These are phyloP conservation scores for Mrakiaceae sp. DNA, from an alignment of 1,284 basidiomycete genomes.

Conservation along the genomic window DNA sequence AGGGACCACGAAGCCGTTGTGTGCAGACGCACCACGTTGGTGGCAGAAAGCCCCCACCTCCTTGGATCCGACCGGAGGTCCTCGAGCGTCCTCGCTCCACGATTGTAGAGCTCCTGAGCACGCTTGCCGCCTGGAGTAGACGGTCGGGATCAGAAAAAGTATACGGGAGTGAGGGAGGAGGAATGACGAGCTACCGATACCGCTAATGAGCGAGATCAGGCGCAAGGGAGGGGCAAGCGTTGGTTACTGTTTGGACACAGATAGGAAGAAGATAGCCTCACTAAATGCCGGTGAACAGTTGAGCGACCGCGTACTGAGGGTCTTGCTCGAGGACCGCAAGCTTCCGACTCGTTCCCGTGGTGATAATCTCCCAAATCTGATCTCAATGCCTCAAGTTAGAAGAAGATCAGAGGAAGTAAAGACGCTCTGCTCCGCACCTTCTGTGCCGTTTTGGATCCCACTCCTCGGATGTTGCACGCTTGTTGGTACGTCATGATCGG, in stretches of 20 bases:
- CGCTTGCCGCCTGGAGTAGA: conserved; percentile 43
- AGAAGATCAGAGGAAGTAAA: not conserved
- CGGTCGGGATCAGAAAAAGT: too few relatives aligned
- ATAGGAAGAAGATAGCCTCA: conserved; percentile 32
- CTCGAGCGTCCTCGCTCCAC: conserved; percentile 62
- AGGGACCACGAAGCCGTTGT: too few relatives aligned
- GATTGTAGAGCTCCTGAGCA: conserved; percentile 58
- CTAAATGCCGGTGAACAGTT: conserved; percentile 63
- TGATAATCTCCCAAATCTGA: conserved; percentile 25
- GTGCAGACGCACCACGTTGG: too few relatives aligned
- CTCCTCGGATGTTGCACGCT: conserved; percentile 50
- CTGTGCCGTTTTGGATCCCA: conserved; percentile 60
- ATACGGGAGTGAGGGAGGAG: too few relatives aligned
- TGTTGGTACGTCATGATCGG: conserved; percentile 53
- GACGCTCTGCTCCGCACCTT: conserved; percentile 42
- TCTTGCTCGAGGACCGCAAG: too few relatives aligned
- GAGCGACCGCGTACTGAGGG: too few relatives aligned
- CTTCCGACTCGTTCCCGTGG: conserved; percentile 18
- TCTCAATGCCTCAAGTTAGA: too few relatives aligned
- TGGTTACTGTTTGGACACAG: too few relatives aligned
- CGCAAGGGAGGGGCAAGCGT: too few relatives aligned
- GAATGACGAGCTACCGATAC: too few relatives aligned
- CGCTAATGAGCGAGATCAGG: too few relatives aligned
- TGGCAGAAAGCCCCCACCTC: too few relatives aligned
- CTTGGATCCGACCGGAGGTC: conserved; percentile 50